Conservation (phyloP, 164 flowering plant genomes). For the Brasenia schreberi region DNA sequence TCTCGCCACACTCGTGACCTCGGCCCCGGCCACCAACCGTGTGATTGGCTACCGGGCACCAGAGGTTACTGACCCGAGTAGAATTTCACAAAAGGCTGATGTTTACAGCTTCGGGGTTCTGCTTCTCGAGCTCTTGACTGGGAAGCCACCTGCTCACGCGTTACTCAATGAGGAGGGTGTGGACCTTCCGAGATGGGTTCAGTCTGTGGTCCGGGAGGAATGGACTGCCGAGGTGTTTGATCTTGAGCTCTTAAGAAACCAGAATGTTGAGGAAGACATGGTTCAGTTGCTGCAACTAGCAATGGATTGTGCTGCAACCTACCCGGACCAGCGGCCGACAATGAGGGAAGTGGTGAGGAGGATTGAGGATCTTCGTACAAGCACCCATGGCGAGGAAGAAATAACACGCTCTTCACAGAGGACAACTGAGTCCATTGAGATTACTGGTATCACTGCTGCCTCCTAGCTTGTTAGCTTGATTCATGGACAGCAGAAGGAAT, state of each 20-base stretch:
- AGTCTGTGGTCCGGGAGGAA: constrained; percentile 69
- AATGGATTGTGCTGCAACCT: constrained; percentile 51
- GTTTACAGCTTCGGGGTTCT: constrained; percentile 90
- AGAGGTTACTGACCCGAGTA: constrained; percentile 67
- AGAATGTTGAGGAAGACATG: constrained; percentile 81
- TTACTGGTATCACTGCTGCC: neutral
- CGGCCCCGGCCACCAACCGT: constrained; percentile 44
- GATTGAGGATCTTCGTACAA: constrained; percentile 46
- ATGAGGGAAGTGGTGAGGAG: constrained; percentile 44
- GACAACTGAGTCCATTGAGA: neutral
- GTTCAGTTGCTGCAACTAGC: constrained; percentile 73
- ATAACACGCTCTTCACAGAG: neutral
- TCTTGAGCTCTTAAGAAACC: constrained; percentile 67
- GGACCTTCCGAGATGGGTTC: constrained; percentile 94
- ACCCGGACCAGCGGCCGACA: constrained; percentile 76
- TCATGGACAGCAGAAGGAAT: neutral
- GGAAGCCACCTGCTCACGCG: constrained; percentile 78
- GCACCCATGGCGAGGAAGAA: neutral
- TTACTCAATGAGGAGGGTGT: constrained; percentile 71
- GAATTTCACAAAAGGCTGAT: constrained; percentile 76
- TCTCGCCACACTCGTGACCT: constrained; percentile 49
- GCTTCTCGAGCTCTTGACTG: constrained; percentile 73
- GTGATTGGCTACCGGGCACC: constrained; percentile 84
- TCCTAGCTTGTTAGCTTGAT: neutral
- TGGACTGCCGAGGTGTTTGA: constrained; percentile 86